Base-by-base conservation (phyloP, 371 early-diverging fungal genomes). In the Umbelopsis sp. region DNA sequence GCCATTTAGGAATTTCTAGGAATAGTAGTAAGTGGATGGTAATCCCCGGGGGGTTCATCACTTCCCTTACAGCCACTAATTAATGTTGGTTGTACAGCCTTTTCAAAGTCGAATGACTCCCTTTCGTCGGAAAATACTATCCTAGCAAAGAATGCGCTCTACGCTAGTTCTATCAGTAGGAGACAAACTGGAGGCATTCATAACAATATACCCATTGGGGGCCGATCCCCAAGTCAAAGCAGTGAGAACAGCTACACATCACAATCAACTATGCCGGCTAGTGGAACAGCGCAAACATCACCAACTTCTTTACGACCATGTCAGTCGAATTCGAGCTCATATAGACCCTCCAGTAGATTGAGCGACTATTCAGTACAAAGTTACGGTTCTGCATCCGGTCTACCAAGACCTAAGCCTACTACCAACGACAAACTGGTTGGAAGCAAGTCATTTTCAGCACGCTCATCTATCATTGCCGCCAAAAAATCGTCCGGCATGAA, bases 191-290 rank as follows among this genome's bases (percentile, higher is more conserved):
- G 38, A 32, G 18, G 50, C 18, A 38, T n/a, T 45, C 50, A 32
- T 18, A 68, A 41, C 4, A 52, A 68, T n/a, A 38, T 57, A 6
- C 65, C 52, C 7, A 48, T 65, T 6, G 16, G 24, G n/a, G 35
- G 62, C 45, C 35, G 74, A 67, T 83, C 83, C 9, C 75, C 72
- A 37, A 83, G 83, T 50, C 50, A 80, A 7, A 83, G 80, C 64
- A 83, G 83, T 63, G 83, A 83, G 51, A 78, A 76, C 50, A 80
- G 80, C 44, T 67, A 77, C 22, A 79, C 73, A 7, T 80, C 83
- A 9, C 80, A 83, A 65, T 79, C 79, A 0, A 80, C 83, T 1
- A 73, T 79, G 18, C 79, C 80, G 20, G 50, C 44, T 76, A 73
- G 57, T 80, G 76, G 65, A 67, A 72, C 32, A 72, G 76, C 53